These are phyloP conservation scores for Dactylellina drechsleri DNA, from an alignment of 2,329 filamentous ascomycete genomes.

Conservation along the genomic window DNA sequence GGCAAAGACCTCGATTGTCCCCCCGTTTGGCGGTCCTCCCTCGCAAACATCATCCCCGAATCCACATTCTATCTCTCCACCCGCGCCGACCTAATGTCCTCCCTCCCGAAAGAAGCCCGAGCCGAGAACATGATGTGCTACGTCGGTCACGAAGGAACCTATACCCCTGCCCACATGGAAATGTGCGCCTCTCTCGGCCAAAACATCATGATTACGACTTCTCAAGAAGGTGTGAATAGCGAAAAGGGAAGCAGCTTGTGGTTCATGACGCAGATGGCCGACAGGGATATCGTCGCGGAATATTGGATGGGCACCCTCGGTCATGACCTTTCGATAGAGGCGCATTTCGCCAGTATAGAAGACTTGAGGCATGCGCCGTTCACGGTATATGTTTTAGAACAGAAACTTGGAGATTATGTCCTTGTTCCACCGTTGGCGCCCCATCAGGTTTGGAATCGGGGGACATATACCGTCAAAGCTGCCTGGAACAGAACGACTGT, in stretches of 20 bases:
- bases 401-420: conserved; percentile 89
- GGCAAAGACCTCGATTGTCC: conserved; percentile 98
- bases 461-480: conserved; percentile 94
- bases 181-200: conserved; percentile 98
- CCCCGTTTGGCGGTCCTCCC: conserved; percentile 80
- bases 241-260: conserved; percentile 90
- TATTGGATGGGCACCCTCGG: conserved; percentile 93
- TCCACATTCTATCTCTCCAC: conserved; percentile 90
- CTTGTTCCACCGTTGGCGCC: conserved; percentile 91
- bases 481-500: conserved; percentile 97
- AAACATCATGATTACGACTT: conserved; percentile 98
- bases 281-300: conserved; percentile 87
- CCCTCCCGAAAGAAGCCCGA: conserved; percentile 83
- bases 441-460: conserved; percentile 98
- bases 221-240: conserved; percentile 76
- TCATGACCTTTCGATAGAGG: conserved; percentile 96
- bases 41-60: conserved; percentile 80
- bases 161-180: conserved; percentile 91
- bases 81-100: conserved; percentile 94
- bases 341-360: conserved; percentile 94
- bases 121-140: conserved; percentile 99
- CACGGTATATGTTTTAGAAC: conserved; percentile 90
- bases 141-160: conserved; percentile 95
- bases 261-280: conserved; percentile 98
- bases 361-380: conserved; percentile 96